Evolutionary conservation across 1,284 basidiomycete species (phyloP).

Genomic region (Hymenochaete sp.): DNA sequence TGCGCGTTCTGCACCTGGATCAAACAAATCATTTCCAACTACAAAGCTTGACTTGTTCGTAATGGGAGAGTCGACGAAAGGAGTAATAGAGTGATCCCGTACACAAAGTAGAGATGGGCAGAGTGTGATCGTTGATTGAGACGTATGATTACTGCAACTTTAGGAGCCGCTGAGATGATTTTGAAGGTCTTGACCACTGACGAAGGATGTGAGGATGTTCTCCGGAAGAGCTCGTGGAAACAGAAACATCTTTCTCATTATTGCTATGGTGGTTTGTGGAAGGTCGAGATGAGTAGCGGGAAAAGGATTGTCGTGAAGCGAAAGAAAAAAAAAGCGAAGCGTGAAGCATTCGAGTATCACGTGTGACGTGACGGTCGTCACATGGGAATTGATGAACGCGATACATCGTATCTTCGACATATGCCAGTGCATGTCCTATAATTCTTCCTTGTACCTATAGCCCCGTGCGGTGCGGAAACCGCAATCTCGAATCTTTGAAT

Average conservation of each 20-base stretch:
- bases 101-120: no score
- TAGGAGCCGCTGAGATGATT: no score
- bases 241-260: background rate
- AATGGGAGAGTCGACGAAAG: background rate
- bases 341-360: conserved; percentile 3
- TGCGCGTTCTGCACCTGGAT: no score
- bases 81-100: background rate
- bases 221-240: background rate
- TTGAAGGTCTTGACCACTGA: background rate
- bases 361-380: background rate
- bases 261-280: background rate
- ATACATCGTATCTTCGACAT: conserved; percentile 6
- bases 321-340: background rate
- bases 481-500: no score
- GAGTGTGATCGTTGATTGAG: no score
- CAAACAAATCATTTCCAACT: no score
- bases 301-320: background rate
- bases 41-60: no score
- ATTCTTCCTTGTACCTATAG: background rate
- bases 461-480: no score
- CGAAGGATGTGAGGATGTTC: no score
- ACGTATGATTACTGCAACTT: no score
- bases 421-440: no score
- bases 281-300: no score
- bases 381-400: background rate